These are phyloP conservation scores for Knufia fluminis DNA, from an alignment of 2,329 filamentous ascomycete genomes.

Conservation along the genomic window DNA sequence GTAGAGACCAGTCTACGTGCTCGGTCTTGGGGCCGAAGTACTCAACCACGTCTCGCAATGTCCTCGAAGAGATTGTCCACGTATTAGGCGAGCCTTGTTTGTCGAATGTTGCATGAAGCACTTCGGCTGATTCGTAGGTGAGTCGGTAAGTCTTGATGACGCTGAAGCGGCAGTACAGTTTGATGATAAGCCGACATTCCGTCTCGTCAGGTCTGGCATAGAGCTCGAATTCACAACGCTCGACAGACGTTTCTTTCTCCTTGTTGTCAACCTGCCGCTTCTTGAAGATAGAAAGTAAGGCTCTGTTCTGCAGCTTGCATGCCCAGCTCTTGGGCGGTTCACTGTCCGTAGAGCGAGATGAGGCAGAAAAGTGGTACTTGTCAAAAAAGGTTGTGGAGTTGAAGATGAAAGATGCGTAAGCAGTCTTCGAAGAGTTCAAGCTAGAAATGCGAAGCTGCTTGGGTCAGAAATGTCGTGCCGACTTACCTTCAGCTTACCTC, in stretches of 20 bases:
- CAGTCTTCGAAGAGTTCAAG: conserved; percentile 54
- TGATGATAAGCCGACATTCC: conserved; percentile 53
- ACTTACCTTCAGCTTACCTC: conserved; percentile 34
- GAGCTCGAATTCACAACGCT: conserved; percentile 53
- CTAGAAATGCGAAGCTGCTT: conserved; percentile 50
- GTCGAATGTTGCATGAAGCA: conserved; percentile 58
- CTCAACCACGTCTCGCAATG: conserved; percentile 52
- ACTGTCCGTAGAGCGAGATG: conserved; percentile 9
- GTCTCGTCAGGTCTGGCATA: conserved; percentile 47
- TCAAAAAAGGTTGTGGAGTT: conserved; percentile 48
- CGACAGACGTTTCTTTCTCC: conserved; percentile 51
- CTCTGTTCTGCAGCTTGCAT: conserved; percentile 22
- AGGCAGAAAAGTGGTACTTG: conserved; percentile 43
- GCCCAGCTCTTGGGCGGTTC: conserved; percentile 17
- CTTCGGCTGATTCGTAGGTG: conserved; percentile 52
- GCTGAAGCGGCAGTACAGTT: conserved; percentile 54
- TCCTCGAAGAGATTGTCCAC: conserved; percentile 50
- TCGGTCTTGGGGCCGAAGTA: conserved; percentile 57
- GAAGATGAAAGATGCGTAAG: conserved; percentile 52
- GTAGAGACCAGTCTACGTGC: conserved; percentile 52
- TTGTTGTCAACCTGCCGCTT: conserved; percentile 44
- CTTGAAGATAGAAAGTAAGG: conserved; percentile 54
- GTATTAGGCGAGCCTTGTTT: conserved; percentile 45
- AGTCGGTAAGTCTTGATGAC: conserved; percentile 57
- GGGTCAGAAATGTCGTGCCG: neutral